Base-by-base conservation (phyloP, 495 filamentous ascomycete genomes). In the Penicillium steckii region DNA sequence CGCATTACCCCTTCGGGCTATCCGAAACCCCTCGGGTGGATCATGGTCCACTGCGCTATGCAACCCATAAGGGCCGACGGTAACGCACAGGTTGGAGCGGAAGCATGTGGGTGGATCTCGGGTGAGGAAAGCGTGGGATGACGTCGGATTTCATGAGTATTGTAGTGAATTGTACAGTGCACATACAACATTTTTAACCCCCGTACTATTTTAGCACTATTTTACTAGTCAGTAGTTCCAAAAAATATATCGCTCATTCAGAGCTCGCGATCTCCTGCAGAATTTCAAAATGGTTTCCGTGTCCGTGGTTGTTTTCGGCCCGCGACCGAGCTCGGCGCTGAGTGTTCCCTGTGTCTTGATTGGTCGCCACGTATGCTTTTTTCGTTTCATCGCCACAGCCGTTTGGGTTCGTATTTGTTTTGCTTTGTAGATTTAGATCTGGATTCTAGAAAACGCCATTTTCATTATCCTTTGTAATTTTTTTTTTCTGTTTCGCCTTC, bases 31-130 rank as follows among this genome's bases (percentile, higher is more conserved):
- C 27, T 22, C 13, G 24, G 40, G 48, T 51, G 48, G 48, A 51
- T 51, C 48, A 24, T 44, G 48, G 48, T 24, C 48, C 48, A 51
- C 48, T 40, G 41, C 17, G 29, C 15, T 32, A 51, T 51, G 48
- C 40, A 51, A 51, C 48, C 48, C 26, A 19, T 17, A 40, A 51
- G 17, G 38, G 38, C 44, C 25, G 48, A 15, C 24, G 37, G 15
- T 18, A 44, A 41, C 26, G 38, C 38, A 41, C 38, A 41, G 38
- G 19, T 22, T 41, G 38, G 38, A 22, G 23, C 38, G 38, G 38
- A 41, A 41, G 38, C 38, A 41, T 41, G 38, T 41, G 38, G 38
- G 38, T 41, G 38, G 38, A 41, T 41, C 38, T 41, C 38, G 38
- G 38, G 38, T 41, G 18, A 23, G 38, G 21, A 23, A 35, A 41